Evolutionary conservation across 2,329 filamentous ascomycete genomes (phyloP), one percentile per base, ranked within the genome.

Genomic region (Penicillium sp.): DNA sequence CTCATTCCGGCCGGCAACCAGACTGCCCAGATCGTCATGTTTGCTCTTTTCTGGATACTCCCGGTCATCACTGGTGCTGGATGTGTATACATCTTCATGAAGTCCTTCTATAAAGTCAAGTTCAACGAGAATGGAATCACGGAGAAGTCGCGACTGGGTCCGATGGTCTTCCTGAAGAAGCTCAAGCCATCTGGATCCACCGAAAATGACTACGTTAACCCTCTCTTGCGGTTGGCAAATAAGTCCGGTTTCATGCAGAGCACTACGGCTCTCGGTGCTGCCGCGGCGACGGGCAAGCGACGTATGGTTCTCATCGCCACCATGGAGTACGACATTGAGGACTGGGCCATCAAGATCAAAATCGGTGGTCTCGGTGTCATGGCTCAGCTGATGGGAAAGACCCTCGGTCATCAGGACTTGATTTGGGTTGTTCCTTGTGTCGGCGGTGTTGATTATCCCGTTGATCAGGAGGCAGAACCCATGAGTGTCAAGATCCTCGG

Each of bases 311-410:
- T 88, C 23, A 87, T 88, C 46, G 85, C 84, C 9, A 88, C 85
- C 12, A 87, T 88, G 83, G 85, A 88, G 67, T 88, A 88, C 68
- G 84, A 88, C 57, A 88, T 88, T 55, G 83, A 85, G 55, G 85
- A 88, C 62, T 88, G 85, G 83, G 78, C 71, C 4, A 85, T 88
- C 72, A 88, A 87, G 71, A 84, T 88, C 70, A 88, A 88, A 71
- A 88, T 88, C 41, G 85, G 85, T 59, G 85, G 85, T 61, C 76
- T 88, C 5, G 85, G 85, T 70, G 85, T 87, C 55, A 88, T 88
- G 85, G 84, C 85, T 21, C 83, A 86, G 59, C 73, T 88, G 1
- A 88, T 88, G 85, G 84, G 83, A n/a, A 84, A 85, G 64, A 81
- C 84, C 37, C 77, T 88, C 3, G 76, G 80, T 7, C 84, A 88